phyloP scores from a whole-genome alignment of 2,329 filamentous ascomycete species.

The Cordyceps javanica region DNA sequence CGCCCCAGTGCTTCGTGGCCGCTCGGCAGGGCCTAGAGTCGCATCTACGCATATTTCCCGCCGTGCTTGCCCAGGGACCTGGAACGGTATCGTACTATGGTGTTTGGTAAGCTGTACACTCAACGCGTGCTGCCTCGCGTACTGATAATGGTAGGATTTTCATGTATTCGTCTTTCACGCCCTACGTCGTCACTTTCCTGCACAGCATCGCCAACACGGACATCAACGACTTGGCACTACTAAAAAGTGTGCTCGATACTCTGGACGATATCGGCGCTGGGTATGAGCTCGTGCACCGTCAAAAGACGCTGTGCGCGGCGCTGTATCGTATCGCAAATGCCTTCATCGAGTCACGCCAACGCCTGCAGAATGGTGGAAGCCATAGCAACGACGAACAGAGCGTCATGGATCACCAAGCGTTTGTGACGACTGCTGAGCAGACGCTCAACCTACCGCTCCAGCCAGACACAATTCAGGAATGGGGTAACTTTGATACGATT shows the following conservation, averaged over 20 bases:
- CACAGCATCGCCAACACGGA: slow-evolving; percentile 16
- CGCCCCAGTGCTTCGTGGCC: slow-evolving; percentile 16
- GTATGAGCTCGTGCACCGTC: slow-evolving; percentile 1
- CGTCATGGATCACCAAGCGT: not conserved
- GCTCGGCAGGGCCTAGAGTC: slow-evolving; percentile 16
- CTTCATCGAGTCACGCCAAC: not conserved
- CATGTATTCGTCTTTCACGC: slow-evolving; percentile 19
- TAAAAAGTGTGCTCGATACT: slow-evolving; percentile 7
- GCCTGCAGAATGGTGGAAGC: not conserved
- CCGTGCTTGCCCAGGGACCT: slow-evolving; percentile 10
- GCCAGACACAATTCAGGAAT: not conserved
- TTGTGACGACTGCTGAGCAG: not conserved
- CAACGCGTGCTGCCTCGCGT: not conserved
- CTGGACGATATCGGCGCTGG: slow-evolving; percentile 2
- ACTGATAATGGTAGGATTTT: slow-evolving; percentile 15
- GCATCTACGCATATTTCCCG: slow-evolving; percentile 15
- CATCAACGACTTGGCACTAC: slow-evolving; percentile 12
- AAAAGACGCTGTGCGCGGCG: slow-evolving; percentile 6
- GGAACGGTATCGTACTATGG: slow-evolving; percentile 16
- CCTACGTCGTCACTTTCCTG: slow-evolving; percentile 18
- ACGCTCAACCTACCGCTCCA: slow-evolving; percentile 9
- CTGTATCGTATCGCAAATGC: slow-evolving; percentile 8
- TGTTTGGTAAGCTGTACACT: slow-evolving; percentile 14
- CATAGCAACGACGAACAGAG: not conserved
- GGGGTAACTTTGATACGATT: slow-evolving; percentile 10